These are phyloP conservation scores for Lasiodiplodia hormozganensis DNA, from an alignment of 2,329 filamentous ascomycete genomes.

Conservation along the genomic window DNA sequence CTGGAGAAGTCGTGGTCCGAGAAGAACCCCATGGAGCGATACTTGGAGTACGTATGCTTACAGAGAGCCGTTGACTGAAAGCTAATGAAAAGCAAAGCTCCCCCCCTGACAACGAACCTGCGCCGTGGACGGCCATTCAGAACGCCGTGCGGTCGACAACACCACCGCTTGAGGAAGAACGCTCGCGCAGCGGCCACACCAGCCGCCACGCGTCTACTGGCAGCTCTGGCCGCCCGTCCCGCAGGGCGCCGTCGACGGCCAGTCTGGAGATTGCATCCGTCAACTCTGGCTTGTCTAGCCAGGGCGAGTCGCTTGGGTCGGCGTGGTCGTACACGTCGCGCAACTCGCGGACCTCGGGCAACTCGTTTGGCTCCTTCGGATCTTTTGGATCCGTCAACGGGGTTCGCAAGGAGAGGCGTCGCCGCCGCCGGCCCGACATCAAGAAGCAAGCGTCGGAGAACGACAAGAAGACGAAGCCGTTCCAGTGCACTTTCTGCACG, in stretches of 20 bases:
- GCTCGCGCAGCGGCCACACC: constrained; percentile 44
- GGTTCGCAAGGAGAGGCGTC: constrained; percentile 63
- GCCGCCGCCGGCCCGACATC: constrained; percentile 53
- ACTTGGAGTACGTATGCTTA: too few species aligned
- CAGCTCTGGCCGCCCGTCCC: constrained; percentile 56
- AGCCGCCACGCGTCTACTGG: constrained; percentile 58
- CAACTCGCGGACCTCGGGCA: constrained; percentile 64
- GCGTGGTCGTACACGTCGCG: constrained; percentile 65
- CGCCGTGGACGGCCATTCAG: constrained; percentile 68
- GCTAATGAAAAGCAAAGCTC: too few species aligned
- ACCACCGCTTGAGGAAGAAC: constrained; percentile 41
- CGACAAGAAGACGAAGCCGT: constrained; percentile 32
- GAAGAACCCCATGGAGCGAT: constrained; percentile 72
- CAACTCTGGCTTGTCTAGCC: constrained; percentile 56
- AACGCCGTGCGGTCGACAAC: constrained; percentile 60
- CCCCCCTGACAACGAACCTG: constrained; percentile 73
- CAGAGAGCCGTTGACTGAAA: too few species aligned
- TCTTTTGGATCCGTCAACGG: constrained; percentile 39
- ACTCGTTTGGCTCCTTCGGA: constrained; percentile 47
- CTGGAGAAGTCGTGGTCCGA: constrained; percentile 63
- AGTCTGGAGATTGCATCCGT: constrained; percentile 61
- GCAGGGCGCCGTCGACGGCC: constrained; percentile 60
- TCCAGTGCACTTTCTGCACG: constrained; percentile 50
- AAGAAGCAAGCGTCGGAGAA: constrained; percentile 14
- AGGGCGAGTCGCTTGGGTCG: constrained; percentile 60